Evolutionary conservation across 257 asterid species (phyloP).

Genomic region (Fraxinus quadrangulata): DNA sequence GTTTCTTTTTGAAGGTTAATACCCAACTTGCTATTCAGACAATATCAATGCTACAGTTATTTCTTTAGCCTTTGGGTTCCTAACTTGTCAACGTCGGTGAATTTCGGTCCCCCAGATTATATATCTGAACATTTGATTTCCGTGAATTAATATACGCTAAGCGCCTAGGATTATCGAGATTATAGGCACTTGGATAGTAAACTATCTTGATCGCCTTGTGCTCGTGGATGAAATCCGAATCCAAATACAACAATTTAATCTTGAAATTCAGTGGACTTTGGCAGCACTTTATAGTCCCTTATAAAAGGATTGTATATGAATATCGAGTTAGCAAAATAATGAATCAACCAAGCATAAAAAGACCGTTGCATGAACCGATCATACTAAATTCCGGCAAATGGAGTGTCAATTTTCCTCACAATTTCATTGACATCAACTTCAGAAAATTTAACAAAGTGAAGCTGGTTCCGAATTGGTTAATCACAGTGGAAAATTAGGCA

Average conservation of each 20-base stretch:
- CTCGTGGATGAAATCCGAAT: constrained; percentile 32
- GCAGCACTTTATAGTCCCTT: constrained; percentile 24
- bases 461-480: constrained; percentile 21
- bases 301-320: constrained; percentile 39
- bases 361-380: constrained; percentile 31
- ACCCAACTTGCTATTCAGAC: too few species aligned
- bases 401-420: constrained; percentile 4
- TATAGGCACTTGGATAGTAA: too few species aligned
- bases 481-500: constrained; percentile 24
- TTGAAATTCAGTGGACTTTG: constrained; percentile 18
- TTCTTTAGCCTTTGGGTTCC: too few species aligned
- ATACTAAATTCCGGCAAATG: constrained; percentile 25
- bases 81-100: too few species aligned
- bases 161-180: too few species aligned
- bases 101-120: too few species aligned
- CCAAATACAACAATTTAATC: constrained; percentile 27
- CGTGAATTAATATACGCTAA: too few species aligned
- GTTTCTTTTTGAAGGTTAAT: too few species aligned
- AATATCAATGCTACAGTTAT: too few species aligned
- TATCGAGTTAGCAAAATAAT: neutral
- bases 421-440: constrained; percentile 5
- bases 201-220: too few species aligned
- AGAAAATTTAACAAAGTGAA: constrained; percentile 25
- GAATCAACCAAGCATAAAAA: constrained; percentile 23
- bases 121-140: too few species aligned